Percentiles rank a stretch among this genome's conserved stretches.
Evolutionary conservation across 2,329 filamentous ascomycete species (phyloP).

Genomic region (Coniochaeta sp.): DNA sequence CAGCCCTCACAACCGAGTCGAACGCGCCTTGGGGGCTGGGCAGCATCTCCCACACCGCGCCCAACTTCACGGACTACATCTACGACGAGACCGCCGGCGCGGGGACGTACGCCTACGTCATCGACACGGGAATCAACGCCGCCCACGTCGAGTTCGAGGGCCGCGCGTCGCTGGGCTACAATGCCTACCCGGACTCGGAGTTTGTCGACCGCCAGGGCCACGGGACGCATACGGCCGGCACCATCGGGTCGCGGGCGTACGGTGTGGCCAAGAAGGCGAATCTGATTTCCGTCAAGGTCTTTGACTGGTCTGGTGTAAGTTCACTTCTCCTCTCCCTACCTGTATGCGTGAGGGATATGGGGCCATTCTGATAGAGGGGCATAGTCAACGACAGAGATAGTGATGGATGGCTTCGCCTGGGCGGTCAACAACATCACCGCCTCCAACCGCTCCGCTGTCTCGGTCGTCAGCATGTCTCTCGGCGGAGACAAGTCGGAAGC

Average conservation of each 20-base stretch:
- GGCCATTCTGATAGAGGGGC: not conserved
- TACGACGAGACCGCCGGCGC: constrained; percentile 16
- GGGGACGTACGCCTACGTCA: constrained; percentile 29
- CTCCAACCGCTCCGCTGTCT: constrained; percentile 1
- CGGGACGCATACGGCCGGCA: constrained; percentile 26
- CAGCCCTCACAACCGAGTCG: constrained; percentile 1
- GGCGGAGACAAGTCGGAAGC: constrained; percentile 11
- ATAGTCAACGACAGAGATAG: constrained; percentile 3
- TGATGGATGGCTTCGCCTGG: constrained; percentile 15
- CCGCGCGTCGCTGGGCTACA: constrained; percentile 20
- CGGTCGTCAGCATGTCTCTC: constrained; percentile 1
- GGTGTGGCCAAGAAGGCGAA: constrained; percentile 23
- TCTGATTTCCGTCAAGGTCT: constrained; percentile 23
- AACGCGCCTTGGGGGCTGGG: constrained; percentile 18
- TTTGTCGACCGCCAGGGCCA: constrained; percentile 19
- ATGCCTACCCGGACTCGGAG: constrained; percentile 11
- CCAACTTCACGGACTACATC: constrained; percentile 10
- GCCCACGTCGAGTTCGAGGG: constrained; percentile 24
- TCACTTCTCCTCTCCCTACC: not conserved
- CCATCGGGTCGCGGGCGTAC: constrained; percentile 18
- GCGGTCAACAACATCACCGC: constrained; percentile 14
- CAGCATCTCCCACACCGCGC: constrained; percentile 15
- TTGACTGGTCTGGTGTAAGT: constrained; percentile 5
- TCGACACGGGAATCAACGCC: constrained; percentile 35
- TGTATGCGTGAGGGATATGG: not conserved